Base-by-base conservation (phyloP, 176 grass and related monocot species). In the Rhynchospora breviuscula region DNA sequence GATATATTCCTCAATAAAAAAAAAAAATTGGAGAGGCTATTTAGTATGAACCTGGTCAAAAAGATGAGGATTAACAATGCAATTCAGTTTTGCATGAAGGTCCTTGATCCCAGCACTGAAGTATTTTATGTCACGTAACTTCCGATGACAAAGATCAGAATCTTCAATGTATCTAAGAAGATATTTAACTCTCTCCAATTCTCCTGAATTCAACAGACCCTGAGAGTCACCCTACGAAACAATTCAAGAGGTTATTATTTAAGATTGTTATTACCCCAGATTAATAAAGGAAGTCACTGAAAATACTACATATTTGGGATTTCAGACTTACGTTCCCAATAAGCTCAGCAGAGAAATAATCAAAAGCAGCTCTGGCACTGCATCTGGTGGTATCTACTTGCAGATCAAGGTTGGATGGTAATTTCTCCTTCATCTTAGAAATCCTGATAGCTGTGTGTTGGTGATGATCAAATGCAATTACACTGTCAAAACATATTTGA, bases 391-490 rank as follows among this genome's bases (percentile, higher is more conserved):
- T 85, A 85, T 99, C 85, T 14, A 95, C 82, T 82, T 47, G 88
- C 75, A 99, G 80, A 67, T 99, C 86, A 66, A 99, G 83, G 79
- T 95, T 95, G 79, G 78, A 89, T 69, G 79, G 69, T 65, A 83
- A 19, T 67, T 82, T 86, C n/a, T 33, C 76, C 65, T 89, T 81
- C 43, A 89, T 81, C 46, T 84, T 63, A 45, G 87, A 79, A 81
- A 91, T 83, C 49, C 89, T 95, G 51, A 71, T 77, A 64, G 88
- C 43, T 47, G 93, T 87, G 80, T 68, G 87, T 88, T 88, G 25
- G 18, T 89, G 91, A 81, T 93, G 96, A 84, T 95, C 96, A 54
- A 98, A 98, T 67, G 89, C 91, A 48, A 93, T 89, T 35, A 95
- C 89, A 45, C 96, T 98, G 92, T 77, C 35, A 85, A 71, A 88